These are phyloP conservation scores for Apiotrichum siamense DNA, from an alignment of 1,284 basidiomycete species.

Conservation along the genomic window DNA sequence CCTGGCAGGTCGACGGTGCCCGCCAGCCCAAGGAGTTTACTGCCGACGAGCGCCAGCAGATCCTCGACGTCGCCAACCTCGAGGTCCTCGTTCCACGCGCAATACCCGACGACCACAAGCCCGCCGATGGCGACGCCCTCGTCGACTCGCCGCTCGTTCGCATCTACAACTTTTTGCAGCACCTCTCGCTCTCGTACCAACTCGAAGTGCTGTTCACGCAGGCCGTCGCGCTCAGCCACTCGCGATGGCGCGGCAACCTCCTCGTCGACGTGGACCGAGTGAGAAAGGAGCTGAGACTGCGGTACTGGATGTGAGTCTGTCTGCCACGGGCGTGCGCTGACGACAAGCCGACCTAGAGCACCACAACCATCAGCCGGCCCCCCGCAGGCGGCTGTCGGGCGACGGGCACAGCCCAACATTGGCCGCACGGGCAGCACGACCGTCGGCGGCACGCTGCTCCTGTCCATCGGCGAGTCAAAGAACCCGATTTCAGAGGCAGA, in stretches of 20 bases:
- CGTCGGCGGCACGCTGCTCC: conserved; percentile 30
- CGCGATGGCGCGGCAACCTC: conserved; percentile 33
- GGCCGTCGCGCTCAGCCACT: conserved; percentile 30
- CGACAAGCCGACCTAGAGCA: conserved; percentile 16
- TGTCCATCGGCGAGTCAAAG: conserved; percentile 23
- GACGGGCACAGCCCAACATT: conserved; percentile 13
- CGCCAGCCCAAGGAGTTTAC: conserved; percentile 14
- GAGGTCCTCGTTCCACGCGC: conserved; percentile 27
- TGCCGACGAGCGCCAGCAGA: conserved; percentile 33
- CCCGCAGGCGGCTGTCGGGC: conserved; percentile 19
- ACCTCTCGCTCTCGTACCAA: conserved; percentile 39
- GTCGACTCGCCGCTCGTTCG: conserved; percentile 39
- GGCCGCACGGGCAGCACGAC: conserved; percentile 11
- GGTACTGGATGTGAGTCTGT: conserved; percentile 32
- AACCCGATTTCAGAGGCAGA: conserved; percentile 14
- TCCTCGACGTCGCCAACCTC: conserved; percentile 37
- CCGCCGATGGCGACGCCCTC: not conserved
- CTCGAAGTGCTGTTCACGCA: conserved; percentile 37
- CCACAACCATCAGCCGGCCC: conserved; percentile 4
- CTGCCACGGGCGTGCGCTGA: not conserved
- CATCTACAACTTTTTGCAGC: conserved; percentile 40
- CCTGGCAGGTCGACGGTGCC: conserved; percentile 26
- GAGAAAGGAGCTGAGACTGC: conserved; percentile 26
- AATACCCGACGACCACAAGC: conserved; percentile 6
- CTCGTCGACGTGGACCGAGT: conserved; percentile 34